phyloP scores from a whole-genome alignment of 371 early-diverging fungal species.

The Dichotomocladium elegans region DNA sequence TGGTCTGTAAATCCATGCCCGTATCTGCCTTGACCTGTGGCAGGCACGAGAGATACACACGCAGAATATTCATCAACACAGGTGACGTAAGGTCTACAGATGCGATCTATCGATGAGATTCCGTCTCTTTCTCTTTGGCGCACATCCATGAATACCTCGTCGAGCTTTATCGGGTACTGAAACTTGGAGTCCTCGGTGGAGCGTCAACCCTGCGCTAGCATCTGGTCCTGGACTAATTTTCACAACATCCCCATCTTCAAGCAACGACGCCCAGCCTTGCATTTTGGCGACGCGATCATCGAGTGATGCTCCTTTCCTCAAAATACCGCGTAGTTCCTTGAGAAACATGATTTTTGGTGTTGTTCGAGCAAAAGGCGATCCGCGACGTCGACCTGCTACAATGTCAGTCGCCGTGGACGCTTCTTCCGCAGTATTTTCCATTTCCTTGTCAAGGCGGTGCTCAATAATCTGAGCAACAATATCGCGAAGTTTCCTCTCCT shows the following conservation, averaged over 20 bases:
- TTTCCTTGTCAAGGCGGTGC: background rate
- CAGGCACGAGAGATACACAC: conserved; percentile 1
- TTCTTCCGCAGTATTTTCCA: background rate
- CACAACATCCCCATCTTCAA: background rate
- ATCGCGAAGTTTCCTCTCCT: conserved; percentile 1
- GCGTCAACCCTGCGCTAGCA: background rate
- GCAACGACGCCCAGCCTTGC: background rate
- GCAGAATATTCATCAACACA: conserved; percentile 1
- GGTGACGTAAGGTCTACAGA: conserved; percentile 1
- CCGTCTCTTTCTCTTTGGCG: too few species aligned
- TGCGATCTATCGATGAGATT: background rate
- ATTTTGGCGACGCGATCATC: conserved; percentile 3
- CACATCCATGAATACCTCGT: too few species aligned
- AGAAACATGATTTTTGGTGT: conserved; percentile 1
- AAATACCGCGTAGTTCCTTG: background rate
- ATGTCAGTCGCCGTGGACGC: background rate
- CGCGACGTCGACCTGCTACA: background rate
- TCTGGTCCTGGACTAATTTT: background rate
- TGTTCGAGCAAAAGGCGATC: background rate
- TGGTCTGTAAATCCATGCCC: background rate
- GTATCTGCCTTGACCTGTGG: background rate
- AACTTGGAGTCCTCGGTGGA: conserved; percentile 1
- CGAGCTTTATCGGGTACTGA: too few species aligned
- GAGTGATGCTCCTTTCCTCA: background rate
- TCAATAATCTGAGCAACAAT: too few species aligned